Evolutionary conservation across 441 rosid genomes (phyloP), one percentile per base, ranked within the genome.

Genomic region (Pelargonium australe): DNA sequence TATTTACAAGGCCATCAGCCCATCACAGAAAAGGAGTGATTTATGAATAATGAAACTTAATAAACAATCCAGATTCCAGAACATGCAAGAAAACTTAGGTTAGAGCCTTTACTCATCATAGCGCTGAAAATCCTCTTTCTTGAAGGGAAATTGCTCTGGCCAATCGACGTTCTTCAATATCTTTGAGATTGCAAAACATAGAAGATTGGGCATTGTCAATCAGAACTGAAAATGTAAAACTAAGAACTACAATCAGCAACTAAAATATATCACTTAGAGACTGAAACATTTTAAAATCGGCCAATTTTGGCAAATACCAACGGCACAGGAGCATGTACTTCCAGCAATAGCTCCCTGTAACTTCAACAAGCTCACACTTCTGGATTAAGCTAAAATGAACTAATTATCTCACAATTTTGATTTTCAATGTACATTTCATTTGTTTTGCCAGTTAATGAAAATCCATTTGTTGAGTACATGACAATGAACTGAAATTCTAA

Each of bases 131-230:
- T 90, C 95, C 81, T 89, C 96, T 41, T 85, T 89, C 82, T 86
- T 90, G 85, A 90, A 90, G 41, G 96, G 98, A 69, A 87, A 87
- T 69, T 76, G 89, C 78, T 89, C 96, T 7, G 95, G 98, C 97
- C 98, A 90, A 7, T 86, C 84, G 63, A 86, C 88, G 55, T 89
- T 88, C 80, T 70, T 85, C 85, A 93, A 81, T 23, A 84, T 82
- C 96, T 93, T 70, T 40, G 37, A 6, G 49, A 66, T 58, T 23
- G 17, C 69, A 67, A 66, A 37, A 67, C 7, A 67, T 11, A 31
- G 25, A 65, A 74, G 57, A 40, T 57, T 47, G 55, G 47, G n/a
- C 44, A 60, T 57, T 41, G 63, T 71, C 64, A 49, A 63, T 64
- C 51, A 69, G 45, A 68, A 58, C 5, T 10, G 55, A 12, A 47